Evolutionary conservation across 371 early-diverging fungal genomes (phyloP).

Genomic region (Apophysomyces trapeziformis): DNA sequence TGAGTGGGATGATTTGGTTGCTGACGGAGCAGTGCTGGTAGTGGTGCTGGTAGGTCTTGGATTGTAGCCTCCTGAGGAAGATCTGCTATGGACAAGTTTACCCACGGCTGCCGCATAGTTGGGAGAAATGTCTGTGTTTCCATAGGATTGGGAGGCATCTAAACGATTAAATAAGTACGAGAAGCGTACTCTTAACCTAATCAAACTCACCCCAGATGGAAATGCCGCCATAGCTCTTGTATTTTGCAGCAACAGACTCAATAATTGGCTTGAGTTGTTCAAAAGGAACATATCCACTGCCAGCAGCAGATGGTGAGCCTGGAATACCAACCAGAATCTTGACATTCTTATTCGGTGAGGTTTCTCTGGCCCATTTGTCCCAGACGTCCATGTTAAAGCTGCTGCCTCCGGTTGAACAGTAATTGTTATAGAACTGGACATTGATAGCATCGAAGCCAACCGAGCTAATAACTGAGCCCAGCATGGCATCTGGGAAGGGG

Average conservation of each 20-base stretch:
- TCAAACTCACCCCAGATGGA: slow-evolving; percentile 61
- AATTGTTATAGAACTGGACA: slow-evolving; percentile 81
- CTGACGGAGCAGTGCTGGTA: slow-evolving; percentile 5
- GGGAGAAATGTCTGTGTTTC: slow-evolving; percentile 31
- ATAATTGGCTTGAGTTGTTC: slow-evolving; percentile 41
- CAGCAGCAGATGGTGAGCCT: slow-evolving; percentile 63
- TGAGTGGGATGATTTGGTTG: background rate
- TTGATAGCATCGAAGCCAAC: slow-evolving; percentile 63
- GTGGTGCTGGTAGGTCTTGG: slow-evolving; percentile 14
- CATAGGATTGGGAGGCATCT: slow-evolving; percentile 51
- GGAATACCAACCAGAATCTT: slow-evolving; percentile 67
- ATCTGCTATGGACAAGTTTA: slow-evolving; percentile 24
- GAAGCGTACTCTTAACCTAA: no score
- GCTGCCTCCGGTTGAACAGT: slow-evolving; percentile 54
- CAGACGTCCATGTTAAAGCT: slow-evolving; percentile 69
- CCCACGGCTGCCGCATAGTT: slow-evolving; percentile 37
- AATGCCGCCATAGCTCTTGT: slow-evolving; percentile 68
- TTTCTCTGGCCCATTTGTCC: slow-evolving; percentile 62
- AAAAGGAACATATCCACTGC: slow-evolving; percentile 60
- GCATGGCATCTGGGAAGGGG: slow-evolving; percentile 66
- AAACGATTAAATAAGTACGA: background rate
- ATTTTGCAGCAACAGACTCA: slow-evolving; percentile 37
- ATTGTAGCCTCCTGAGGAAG: slow-evolving; percentile 2
- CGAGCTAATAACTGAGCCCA: slow-evolving; percentile 46
- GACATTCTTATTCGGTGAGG: slow-evolving; percentile 62